Base-by-base conservation (phyloP, 352 stramenopile species). In the Phytophthora brassicae region DNA sequence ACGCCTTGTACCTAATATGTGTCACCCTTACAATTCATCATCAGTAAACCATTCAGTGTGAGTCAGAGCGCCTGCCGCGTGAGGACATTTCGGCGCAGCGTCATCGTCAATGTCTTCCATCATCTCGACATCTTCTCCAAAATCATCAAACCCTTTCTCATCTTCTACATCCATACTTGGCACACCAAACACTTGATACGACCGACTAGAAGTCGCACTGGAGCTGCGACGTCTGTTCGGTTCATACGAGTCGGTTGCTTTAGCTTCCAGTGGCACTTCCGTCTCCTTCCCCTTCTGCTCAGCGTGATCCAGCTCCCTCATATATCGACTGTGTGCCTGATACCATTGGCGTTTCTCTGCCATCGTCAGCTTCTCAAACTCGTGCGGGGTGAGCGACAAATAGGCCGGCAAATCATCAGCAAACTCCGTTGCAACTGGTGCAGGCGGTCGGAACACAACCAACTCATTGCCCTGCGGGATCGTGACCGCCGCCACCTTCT, bases 41-140 rank as follows among this genome's bases (percentile, higher is more conserved):
- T 74, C 68, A 13, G 39, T 62, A 65, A 85, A 85, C 75, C 75
- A 85, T 56, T 85, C 73, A 2, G 62, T 64, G 60, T 85, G 75
- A 3, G 75, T 77, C 8, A 85, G 56, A 31, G 50, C 70, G 17
- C 73, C 75, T 6, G 70, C 74, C 26, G 66, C 47, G 38, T 82
- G 74, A 36, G 75, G 76, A 17, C 42, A 17, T 52, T 68, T 69
- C 2, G 63, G 63, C 13, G 35, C 64, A 13, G 43, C 56, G 13
- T 52, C 36, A 9, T 68, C 43, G 9, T 70, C 75, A 23, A 68
- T 44, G 24, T 73, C 66, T 48, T 75, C 66, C 58, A 73, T 72
- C 73, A 85, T 85, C 42, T 82, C 81, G 31, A 77, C 68, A 45
- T 84, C 75, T n/a, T 77, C 74, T 42, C 51, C 66, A 54, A 59